Evolutionary conservation across 2,329 filamentous ascomycete species (phyloP), one percentile per base, ranked within the genome.

Genomic region (Chalaropsis ovoidea): DNA sequence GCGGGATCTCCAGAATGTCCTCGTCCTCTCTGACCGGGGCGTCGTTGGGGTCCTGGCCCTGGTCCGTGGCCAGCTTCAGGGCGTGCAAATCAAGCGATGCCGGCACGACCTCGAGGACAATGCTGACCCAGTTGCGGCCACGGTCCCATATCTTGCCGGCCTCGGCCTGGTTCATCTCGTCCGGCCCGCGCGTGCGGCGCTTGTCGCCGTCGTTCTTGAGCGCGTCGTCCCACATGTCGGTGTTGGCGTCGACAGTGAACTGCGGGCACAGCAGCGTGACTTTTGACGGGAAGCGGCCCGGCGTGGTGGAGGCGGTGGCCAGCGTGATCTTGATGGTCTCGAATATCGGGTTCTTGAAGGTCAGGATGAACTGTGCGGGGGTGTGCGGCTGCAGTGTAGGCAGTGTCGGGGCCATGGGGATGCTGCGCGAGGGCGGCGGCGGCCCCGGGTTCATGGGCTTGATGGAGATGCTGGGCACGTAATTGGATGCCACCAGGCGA

Each of bases 141-240:
- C 87, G 84, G 69, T 96, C 92, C 89, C 90, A 99, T n/a, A 97
- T 86, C 76, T 97, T 97, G 63, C 93, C 94, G 0, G 89, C 89
- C 74, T 95, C 91, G 17, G 89, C 84, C 31, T 62, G 62, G 8
- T 63, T 56, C 35, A 64, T 64, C 27, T 69, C 67, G 47, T 67
- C 68, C 2, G 63, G 64, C 6, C 68, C 67, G 82, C 71, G 73
- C 73, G 70, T 71, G 76, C 72, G 71, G 72, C 69, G 72, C 74
- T 73, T 73, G 73, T 73, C 76, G 74, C 67, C 65, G 68, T 31
- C 70, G 73, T 39, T 78, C 73, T 86, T 85, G 11, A 96, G 80
- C 0, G 92, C 93, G 72, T 97, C 94, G 71, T 97, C 93, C 88
- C 75, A 95, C 74, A 84, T 82, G 70, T 85, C 82, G n/a, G 90